A percentile compares a stretch with the other conserved stretches of the same genome.
phyloP scores from a whole-genome alignment of 148 eudicot species.

The Vaccinium darrowii region DNA sequence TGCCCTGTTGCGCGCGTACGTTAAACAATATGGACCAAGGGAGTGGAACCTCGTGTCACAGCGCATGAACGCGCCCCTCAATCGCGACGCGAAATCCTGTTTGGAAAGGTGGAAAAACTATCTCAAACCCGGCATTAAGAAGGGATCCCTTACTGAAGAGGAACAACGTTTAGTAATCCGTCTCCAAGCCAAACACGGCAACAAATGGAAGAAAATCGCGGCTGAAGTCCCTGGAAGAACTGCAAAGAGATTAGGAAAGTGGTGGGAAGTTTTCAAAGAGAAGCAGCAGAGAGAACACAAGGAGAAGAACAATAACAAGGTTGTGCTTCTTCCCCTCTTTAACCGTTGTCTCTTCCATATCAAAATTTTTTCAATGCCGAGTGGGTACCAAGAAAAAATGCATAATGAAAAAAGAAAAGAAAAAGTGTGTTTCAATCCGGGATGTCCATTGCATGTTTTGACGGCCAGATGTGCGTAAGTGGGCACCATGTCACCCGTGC shows the following conservation, averaged over 20 bases:
- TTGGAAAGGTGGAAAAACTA: constrained; percentile 73
- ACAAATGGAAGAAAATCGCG: constrained; percentile 71
- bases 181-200: constrained; percentile 66
- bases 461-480: no score
- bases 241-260: constrained; percentile 68
- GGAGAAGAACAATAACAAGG: constrained; percentile 29
- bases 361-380: no score
- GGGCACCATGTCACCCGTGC: no score
- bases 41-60: constrained; percentile 72
- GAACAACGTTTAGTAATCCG: constrained; percentile 62
- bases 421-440: no score
- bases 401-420: no score
- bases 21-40: constrained; percentile 59
- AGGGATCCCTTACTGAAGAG: constrained; percentile 63
- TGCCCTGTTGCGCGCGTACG: constrained; percentile 52
- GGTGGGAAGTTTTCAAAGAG: constrained; percentile 96
- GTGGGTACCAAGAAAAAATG: no score
- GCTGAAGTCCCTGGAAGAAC: constrained; percentile 73
- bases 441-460: no score
- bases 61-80: constrained; percentile 58
- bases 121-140: constrained; percentile 66
- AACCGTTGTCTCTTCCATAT: neutral
- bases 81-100: constrained; percentile 65
- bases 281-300: constrained; percentile 67
- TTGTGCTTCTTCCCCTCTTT: neutral